Conservation (phyloP, 495 filamentous ascomycete species). For the Penicillium odoratum region DNA sequence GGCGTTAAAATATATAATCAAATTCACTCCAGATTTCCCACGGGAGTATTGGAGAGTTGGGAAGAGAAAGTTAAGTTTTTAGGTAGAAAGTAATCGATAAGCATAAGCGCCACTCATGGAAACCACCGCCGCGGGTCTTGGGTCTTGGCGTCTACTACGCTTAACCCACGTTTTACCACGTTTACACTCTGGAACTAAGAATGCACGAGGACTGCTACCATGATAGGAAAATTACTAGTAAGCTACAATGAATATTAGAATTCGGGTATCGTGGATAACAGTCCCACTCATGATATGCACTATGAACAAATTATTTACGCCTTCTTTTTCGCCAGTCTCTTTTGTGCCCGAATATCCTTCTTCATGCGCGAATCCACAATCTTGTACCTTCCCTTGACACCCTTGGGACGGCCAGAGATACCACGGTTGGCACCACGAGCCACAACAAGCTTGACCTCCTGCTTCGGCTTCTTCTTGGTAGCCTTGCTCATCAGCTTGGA, state of each 20-base stretch:
- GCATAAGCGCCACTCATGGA: constrained; percentile 28
- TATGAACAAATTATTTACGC: constrained; percentile 30
- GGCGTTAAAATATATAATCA: constrained; percentile 5
- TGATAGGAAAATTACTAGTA: neutral
- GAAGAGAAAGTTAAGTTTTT: constrained; percentile 14
- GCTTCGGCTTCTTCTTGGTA: constrained; percentile 80
- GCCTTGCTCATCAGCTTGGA: constrained; percentile 77
- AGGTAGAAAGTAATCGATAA: constrained; percentile 27
- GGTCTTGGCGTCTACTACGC: constrained; percentile 5
- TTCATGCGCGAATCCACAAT: constrained; percentile 97
- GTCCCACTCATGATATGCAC: constrained; percentile 13
- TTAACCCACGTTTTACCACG: constrained; percentile 3
- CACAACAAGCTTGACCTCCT: constrained; percentile 84
- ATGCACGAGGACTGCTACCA: constrained; percentile 1
- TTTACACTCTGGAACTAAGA: neutral
- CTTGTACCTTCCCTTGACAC: constrained; percentile 98
- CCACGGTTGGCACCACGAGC: constrained; percentile 84
- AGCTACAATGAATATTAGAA: neutral
- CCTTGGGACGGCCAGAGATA: constrained; percentile 71
- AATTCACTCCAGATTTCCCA: neutral
- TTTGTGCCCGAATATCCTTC: constrained; percentile 94
- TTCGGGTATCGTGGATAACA: neutral
- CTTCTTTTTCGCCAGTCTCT: constrained; percentile 73
- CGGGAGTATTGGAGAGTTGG: constrained; percentile 12
- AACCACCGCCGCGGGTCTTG: constrained; percentile 16